A percentile compares a stretch with the other conserved stretches of the same genome.
These are phyloP conservation scores for Podospora tetraspora DNA, from an alignment of 495 filamentous ascomycete species.

Conservation along the genomic window DNA sequence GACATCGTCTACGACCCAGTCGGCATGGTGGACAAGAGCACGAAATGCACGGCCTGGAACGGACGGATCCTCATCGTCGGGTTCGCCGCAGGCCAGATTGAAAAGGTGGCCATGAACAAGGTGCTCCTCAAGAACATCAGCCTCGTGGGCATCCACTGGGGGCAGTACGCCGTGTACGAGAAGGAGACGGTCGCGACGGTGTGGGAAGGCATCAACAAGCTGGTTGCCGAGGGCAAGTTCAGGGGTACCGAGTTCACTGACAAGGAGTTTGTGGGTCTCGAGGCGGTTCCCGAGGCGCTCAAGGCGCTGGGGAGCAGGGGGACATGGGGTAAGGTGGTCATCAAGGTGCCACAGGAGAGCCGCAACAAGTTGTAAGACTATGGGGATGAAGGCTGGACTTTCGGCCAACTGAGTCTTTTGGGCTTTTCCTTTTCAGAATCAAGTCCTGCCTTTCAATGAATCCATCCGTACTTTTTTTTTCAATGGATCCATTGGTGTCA, in stretches of 20 bases:
- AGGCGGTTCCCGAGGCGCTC: constrained; percentile 71
- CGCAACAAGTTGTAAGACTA: constrained; percentile 46
- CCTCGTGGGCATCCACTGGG: constrained; percentile 88
- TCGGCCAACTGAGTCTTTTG: neutral
- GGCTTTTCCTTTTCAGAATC: neutral
- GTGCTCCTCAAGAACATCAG: constrained; percentile 92
- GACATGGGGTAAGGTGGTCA: constrained; percentile 95
- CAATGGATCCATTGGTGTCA: neutral
- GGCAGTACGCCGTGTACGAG: constrained; percentile 71
- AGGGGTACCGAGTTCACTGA: constrained; percentile 76
- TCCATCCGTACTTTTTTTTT: neutral
- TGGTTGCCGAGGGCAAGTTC: constrained; percentile 76
- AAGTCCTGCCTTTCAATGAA: neutral
- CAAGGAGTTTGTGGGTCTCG: constrained; percentile 73
- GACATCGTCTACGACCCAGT: constrained; percentile 92
- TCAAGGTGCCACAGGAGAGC: constrained; percentile 70
- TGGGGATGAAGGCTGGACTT: too few relatives aligned
- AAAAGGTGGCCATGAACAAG: constrained; percentile 88
- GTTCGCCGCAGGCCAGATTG: constrained; percentile 83
- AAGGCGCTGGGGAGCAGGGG: constrained; percentile 69
- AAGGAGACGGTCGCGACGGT: constrained; percentile 63
- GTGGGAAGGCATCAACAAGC: constrained; percentile 73
- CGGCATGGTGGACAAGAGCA: constrained; percentile 73
- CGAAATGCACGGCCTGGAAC: constrained; percentile 90
- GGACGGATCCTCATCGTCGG: constrained; percentile 81